Evolutionary conservation across 805 yeast genomes (phyloP).

Genomic region (Metschnikowia noctiluminum): DNA sequence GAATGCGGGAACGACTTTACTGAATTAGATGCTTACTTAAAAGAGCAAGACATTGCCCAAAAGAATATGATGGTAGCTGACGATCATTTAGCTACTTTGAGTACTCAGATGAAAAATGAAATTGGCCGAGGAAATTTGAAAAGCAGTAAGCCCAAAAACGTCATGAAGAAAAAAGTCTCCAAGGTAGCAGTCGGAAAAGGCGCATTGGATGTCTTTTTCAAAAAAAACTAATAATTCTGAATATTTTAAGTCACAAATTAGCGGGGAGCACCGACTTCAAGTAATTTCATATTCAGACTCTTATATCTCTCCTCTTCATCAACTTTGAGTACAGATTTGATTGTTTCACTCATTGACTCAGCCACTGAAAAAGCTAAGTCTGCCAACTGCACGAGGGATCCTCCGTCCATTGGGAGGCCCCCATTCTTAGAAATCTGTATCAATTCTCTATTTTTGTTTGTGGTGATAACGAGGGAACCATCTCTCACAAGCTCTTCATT

Average conservation of each 20-base stretch:
- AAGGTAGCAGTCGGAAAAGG: conserved; percentile 59
- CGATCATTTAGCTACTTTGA: conserved; percentile 22
- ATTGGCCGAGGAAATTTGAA: conserved; percentile 5
- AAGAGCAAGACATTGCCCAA: conserved; percentile 17
- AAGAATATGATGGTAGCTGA: conserved; percentile 26
- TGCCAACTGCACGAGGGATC: conserved; percentile 63
- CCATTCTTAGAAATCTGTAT: conserved; percentile 91
- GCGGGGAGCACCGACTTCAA: conserved; percentile 36
- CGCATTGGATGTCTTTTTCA: conserved; percentile 67
- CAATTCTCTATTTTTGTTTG: conserved; percentile 85
- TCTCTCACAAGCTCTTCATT: conserved; percentile 75
- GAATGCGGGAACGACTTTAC: conserved; percentile 21
- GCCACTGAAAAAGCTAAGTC: conserved; percentile 64
- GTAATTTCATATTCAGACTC: conserved; percentile 26
- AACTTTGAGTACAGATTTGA: conserved; percentile 50
- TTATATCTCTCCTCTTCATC: conserved; percentile 51
- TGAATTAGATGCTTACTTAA: conserved; percentile 19
- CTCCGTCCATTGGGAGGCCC: conserved; percentile 78
- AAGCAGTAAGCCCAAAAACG: conserved; percentile 21
- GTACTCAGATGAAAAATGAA: conserved; percentile 19
- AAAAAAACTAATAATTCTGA: conserved; percentile 27
- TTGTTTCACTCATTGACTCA: conserved; percentile 58
- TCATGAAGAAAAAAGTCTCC: conserved; percentile 25
- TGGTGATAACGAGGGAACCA: conserved; percentile 79
- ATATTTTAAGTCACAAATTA: conserved; percentile 7